Base-by-base conservation (phyloP, 305 asterid species). In the Fraxinus angustifolia region DNA sequence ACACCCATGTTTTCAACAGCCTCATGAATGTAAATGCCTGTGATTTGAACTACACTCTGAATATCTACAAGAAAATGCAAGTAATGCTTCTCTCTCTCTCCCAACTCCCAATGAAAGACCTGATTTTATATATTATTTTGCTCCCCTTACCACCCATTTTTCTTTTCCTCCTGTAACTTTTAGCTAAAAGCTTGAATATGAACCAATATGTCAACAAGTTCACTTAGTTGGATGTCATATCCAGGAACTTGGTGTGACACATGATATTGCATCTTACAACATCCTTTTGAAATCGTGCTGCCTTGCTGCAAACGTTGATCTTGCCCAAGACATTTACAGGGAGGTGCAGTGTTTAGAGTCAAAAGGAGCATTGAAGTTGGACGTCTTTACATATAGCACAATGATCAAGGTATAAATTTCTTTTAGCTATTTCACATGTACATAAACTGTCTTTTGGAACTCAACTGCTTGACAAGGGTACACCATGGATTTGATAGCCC, bases 351-450 rank as follows among this genome's bases (percentile, higher is more conserved):
- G 78, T 31, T 84, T 93, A 91, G 97, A 95, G 87, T 78, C 86
- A 8, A 84, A 78, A 82, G 98, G 98, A 80, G 89, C 79, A 38
- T 71, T 95, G 83, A 91, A 91, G 81, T 82, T 91, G 91, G 99
- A 95, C 85, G 96, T 91, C 84, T 92, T 93, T 91, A 95, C 99
- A 12, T 95, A 93, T 89, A 93, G 98, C 90, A 91, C 99, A 80
- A 92, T 95, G 84, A 88, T 95, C 68, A 93, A 95, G 96, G 99
- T 95, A 86, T 76, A 73, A 48, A 67, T 77, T 86, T 76, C 23
- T 45, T 75, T 81, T 34, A 45, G 74, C 83, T 83, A 79, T 76
- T 40, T 79, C 78, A 26, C 50, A 19, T 73, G 78, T 42, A 78
- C 26, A 30, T 34, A 70, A 56, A 45, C 78, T 67, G n/a, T 72